Evolutionary conservation across 352 stramenopile genomes (phyloP).

Genomic region (Phytopythium delawarense): DNA sequence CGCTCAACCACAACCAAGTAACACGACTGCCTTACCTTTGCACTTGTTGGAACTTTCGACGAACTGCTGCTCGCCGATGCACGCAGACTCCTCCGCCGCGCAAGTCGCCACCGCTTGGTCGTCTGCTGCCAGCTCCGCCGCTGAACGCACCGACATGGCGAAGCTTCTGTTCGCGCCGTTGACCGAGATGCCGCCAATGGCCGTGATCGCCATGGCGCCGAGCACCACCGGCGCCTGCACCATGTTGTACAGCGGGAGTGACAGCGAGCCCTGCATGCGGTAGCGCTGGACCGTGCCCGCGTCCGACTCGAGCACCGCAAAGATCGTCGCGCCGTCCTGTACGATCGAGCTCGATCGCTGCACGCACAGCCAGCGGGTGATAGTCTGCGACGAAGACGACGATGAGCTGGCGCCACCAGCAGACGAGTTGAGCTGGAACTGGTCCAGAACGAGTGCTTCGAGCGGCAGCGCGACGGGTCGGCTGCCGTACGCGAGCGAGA

Average conservation of each 20-base stretch:
- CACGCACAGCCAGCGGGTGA: conserved; percentile 34
- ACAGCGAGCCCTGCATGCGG: conserved; percentile 38
- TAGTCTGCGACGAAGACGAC: conserved; percentile 4
- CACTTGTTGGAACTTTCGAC: conserved; percentile 36
- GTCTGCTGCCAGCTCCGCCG: neutral
- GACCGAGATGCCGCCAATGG: conserved; percentile 38
- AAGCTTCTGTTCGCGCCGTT: conserved; percentile 38
- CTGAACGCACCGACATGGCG: conserved; percentile 10
- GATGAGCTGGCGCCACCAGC: neutral
- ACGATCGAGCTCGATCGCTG: conserved; percentile 51
- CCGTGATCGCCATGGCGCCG: conserved; percentile 46
- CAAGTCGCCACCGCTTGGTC: neutral
- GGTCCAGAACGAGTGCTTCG: conserved; percentile 32
- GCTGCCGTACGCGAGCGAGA: conserved; percentile 37
- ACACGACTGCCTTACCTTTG: conserved; percentile 25
- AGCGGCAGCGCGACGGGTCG: conserved; percentile 33
- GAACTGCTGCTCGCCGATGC: conserved; percentile 41
- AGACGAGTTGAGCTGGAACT: conserved; percentile 15
- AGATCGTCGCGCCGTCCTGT: conserved; percentile 45
- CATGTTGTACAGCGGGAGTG: conserved; percentile 70
- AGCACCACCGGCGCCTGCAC: conserved; percentile 56
- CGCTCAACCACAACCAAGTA: neutral
- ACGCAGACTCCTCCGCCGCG: conserved; percentile 12
- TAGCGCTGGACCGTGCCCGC: conserved; percentile 37
- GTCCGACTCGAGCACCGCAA: conserved; percentile 37